phyloP scores from a whole-genome alignment of 148 eudicot species.

The Pharnaceum exiguum region DNA sequence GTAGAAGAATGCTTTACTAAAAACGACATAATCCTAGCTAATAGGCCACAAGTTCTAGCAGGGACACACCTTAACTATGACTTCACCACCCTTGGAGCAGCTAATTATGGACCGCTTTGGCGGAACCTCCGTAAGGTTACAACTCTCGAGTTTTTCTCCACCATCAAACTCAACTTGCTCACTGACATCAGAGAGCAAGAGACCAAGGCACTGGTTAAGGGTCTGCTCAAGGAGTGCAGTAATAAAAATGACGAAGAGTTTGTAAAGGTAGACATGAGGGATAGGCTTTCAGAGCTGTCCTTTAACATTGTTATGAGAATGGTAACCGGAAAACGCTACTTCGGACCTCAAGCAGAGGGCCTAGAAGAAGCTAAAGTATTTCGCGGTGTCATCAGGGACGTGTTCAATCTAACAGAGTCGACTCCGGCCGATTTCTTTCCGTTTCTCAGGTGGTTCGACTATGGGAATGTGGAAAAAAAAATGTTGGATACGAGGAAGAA shows the following conservation, averaged over 20 bases:
- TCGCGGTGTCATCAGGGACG: constrained; percentile 11
- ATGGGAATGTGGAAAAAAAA: constrained; percentile 23
- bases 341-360: constrained; percentile 8
- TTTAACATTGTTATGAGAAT: constrained; percentile 33
- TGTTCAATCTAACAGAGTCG: constrained; percentile 12
- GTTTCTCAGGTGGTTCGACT: constrained; percentile 25
- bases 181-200: constrained; percentile 26
- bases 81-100: constrained; percentile 16
- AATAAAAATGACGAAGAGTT: not conserved
- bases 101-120: constrained; percentile 25
- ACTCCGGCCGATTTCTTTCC: constrained; percentile 33
- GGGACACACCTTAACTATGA: constrained; percentile 23
- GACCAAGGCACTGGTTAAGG: constrained; percentile 11
- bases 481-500: constrained; percentile 7
- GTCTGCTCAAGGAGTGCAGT: constrained; percentile 4
- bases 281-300: constrained; percentile 25
- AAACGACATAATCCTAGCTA: constrained; percentile 22
- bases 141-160: constrained; percentile 12
- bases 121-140: constrained; percentile 21
- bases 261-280: constrained; percentile 24
- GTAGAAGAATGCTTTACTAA: constrained; percentile 25
- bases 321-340: constrained; percentile 36
- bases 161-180: not conserved
- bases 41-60: constrained; percentile 14
- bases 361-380: constrained; percentile 13